Evolutionary conservation across 371 early-diverging fungal genomes (phyloP).

Genomic region (Apophysomyces trapeziformis): DNA sequence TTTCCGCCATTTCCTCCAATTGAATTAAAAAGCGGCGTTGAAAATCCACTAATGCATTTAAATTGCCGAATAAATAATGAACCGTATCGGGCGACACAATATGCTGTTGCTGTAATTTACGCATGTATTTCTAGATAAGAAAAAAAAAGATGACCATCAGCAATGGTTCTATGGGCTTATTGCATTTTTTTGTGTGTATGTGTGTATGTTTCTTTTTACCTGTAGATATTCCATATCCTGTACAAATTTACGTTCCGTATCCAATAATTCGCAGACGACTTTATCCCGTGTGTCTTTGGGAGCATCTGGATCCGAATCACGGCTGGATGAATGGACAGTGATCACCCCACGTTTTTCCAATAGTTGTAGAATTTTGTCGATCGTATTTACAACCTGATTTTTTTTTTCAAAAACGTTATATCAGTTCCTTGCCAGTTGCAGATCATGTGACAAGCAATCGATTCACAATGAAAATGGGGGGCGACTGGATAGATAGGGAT

Average conservation of each 20-base stretch:
- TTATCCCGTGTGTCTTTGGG: constrained; percentile 85
- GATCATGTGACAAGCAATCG: constrained; percentile 13
- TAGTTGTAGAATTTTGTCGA: constrained; percentile 68
- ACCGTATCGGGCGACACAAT: constrained; percentile 76
- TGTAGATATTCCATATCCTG: constrained; percentile 88
- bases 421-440: neutral
- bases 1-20: constrained; percentile 84
- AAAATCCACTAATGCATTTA: constrained; percentile 92
- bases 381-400: constrained; percentile 66
- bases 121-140: constrained; percentile 56
- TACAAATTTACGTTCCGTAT: constrained; percentile 95
- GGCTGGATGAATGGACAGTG: constrained; percentile 52
- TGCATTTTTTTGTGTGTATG: too few relatives aligned
- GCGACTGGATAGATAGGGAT: neutral
- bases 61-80: constrained; percentile 89
- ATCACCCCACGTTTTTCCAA: constrained; percentile 75
- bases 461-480: neutral
- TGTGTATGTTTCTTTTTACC: constrained; percentile 35
- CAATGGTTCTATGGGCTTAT: too few relatives aligned
- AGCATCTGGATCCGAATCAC: constrained; percentile 62
- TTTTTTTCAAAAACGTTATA: constrained; percentile 10
- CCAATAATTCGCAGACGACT: constrained; percentile 87
- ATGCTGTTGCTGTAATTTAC: constrained; percentile 59
- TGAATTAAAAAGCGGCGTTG: constrained; percentile 93
- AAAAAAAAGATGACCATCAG: neutral